Conservation (phyloP, 164 flowering plant species). For the Pachysandra terminalis region DNA sequence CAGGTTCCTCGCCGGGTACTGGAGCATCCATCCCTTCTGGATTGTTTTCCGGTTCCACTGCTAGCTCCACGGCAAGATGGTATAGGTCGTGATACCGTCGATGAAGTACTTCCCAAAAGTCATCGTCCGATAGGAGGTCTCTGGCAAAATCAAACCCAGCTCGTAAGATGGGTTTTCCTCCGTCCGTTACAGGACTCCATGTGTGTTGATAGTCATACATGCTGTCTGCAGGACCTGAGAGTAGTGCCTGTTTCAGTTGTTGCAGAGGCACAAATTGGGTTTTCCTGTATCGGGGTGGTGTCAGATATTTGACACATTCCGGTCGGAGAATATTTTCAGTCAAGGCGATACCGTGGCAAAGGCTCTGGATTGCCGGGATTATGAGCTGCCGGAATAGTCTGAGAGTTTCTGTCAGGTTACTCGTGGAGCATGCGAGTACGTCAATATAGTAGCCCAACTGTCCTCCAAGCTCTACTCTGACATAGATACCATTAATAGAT, state of each 20-base stretch:
- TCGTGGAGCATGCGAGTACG: constrained; percentile 83
- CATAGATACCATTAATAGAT: constrained; percentile 63
- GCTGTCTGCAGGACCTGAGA: constrained; percentile 80
- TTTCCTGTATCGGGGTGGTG: constrained; percentile 74
- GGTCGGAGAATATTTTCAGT: constrained; percentile 67
- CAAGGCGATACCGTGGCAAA: constrained; percentile 65
- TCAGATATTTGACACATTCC: constrained; percentile 65
- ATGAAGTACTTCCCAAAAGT: constrained; percentile 79
- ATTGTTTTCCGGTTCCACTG: constrained; percentile 51
- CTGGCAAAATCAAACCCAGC: constrained; percentile 80
- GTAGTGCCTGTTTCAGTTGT: constrained; percentile 63
- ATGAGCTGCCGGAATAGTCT: constrained; percentile 72
- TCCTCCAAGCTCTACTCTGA: constrained; percentile 90
- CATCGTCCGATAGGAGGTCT: constrained; percentile 87
- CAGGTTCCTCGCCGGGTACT: constrained; percentile 26
- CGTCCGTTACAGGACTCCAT: constrained; percentile 65
- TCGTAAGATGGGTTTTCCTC: constrained; percentile 49
- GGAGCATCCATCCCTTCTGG: constrained; percentile 27
- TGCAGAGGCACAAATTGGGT: constrained; percentile 51
- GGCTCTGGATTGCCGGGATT: constrained; percentile 73
- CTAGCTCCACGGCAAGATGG: constrained; percentile 76
- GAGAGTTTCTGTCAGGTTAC: constrained; percentile 67
- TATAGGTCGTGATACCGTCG: constrained; percentile 74
- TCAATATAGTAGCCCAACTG: constrained; percentile 72
- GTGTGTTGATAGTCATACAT: constrained; percentile 97